These are phyloP conservation scores for Mucor indicus DNA, from an alignment of 371 early-diverging fungal species.

Conservation along the genomic window DNA sequence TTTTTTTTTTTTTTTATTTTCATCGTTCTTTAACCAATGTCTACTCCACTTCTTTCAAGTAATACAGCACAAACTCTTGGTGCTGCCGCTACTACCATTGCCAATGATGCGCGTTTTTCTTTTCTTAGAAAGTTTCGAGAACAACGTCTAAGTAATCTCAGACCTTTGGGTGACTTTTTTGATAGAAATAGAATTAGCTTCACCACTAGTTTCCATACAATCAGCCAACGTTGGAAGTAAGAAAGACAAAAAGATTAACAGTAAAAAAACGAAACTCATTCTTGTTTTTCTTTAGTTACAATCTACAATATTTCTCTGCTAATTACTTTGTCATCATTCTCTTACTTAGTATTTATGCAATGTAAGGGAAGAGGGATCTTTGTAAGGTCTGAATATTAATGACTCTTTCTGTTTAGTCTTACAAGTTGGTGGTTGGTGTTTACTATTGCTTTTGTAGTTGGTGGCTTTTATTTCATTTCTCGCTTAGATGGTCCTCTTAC, in stretches of 20 bases:
- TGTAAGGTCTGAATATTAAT: background rate
- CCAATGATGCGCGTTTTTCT: slow-evolving; percentile 39
- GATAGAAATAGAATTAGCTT: slow-evolving; percentile 58
- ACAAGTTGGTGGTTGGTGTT: slow-evolving; percentile 58
- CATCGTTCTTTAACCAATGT: slow-evolving; percentile 2
- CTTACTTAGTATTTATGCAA: slow-evolving; percentile 54
- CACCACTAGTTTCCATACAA: slow-evolving; percentile 45
- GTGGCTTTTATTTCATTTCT: slow-evolving; percentile 55
- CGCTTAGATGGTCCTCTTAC: slow-evolving; percentile 50
- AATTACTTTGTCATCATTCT: slow-evolving; percentile 64
- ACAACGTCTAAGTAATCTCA: slow-evolving; percentile 44
- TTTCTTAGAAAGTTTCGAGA: slow-evolving; percentile 36
- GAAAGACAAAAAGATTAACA: slow-evolving; percentile 2
- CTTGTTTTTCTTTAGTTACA: slow-evolving; percentile 40
- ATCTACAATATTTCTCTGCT: slow-evolving; percentile 60
- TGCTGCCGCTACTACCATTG: slow-evolving; percentile 22
- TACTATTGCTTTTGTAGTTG: slow-evolving; percentile 53
- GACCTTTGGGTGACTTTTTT: slow-evolving; percentile 62
- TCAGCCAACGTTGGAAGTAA: slow-evolving; percentile 54
- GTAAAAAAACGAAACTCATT: background rate
- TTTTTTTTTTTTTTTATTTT: background rate
- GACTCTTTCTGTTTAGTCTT: slow-evolving; percentile 30
- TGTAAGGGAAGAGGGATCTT: slow-evolving; percentile 47
- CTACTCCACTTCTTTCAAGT: slow-evolving; percentile 25
- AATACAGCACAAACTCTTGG: slow-evolving; percentile 23